These are phyloP conservation scores for Cardamine occulta DNA, from an alignment of 345 rosid species.

Conservation along the genomic window DNA sequence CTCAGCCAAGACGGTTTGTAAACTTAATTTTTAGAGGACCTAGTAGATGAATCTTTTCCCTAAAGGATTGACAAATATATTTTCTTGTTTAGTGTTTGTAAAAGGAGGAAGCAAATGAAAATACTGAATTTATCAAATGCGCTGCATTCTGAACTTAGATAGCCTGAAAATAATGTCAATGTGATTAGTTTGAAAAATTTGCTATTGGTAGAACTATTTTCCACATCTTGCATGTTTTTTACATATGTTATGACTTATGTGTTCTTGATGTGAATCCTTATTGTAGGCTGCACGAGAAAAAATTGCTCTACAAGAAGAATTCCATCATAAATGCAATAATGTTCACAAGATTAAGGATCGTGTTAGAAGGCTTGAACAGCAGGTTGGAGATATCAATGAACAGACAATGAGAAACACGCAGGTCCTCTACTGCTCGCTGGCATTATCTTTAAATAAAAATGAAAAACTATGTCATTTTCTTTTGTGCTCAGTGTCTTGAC, in stretches of 20 bases:
- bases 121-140: slow-evolving; percentile 23
- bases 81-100: not conserved
- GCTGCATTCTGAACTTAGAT: slow-evolving; percentile 10
- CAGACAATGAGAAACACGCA: slow-evolving; percentile 74
- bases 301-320: slow-evolving; percentile 60
- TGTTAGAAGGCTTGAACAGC: slow-evolving; percentile 59
- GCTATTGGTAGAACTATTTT: not conserved
- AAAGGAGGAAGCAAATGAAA: slow-evolving; percentile 16
- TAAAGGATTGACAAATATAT: not conserved
- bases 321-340: slow-evolving; percentile 46
- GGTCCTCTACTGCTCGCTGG: slow-evolving; percentile 50
- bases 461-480: slow-evolving; percentile 5
- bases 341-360: slow-evolving; percentile 53
- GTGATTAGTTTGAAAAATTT: slow-evolving; percentile 11
- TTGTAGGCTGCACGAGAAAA: slow-evolving; percentile 73
- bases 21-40: slow-evolving; percentile 27
- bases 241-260: not conserved
- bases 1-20: slow-evolving; percentile 62
- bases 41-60: slow-evolving; percentile 5
- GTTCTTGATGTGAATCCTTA: slow-evolving; percentile 33
- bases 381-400: slow-evolving; percentile 74
- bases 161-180: slow-evolving; percentile 6
- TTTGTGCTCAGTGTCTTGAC: slow-evolving; percentile 27
- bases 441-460: not conserved
- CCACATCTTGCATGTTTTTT: slow-evolving; percentile 9